Evolutionary conservation across 495 filamentous ascomycete genomes (phyloP), one percentile per base, ranked within the genome.

Genomic region (Lophiostoma macrostomum): DNA sequence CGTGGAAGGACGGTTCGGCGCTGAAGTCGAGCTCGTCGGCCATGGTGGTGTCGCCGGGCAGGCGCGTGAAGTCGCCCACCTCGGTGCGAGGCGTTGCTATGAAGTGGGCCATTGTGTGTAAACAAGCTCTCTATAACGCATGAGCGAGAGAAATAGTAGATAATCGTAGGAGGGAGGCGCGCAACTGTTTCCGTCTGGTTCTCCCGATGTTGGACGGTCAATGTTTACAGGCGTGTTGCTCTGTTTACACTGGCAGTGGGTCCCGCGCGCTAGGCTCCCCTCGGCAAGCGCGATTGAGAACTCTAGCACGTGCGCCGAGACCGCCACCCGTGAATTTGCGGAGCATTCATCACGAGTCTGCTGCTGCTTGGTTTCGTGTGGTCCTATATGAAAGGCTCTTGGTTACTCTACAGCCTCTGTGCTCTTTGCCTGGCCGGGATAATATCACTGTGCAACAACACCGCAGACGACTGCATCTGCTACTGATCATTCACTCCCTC

Each of bases 81-180:
- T 89, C 84, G 51, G 86, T 90, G 60, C 84, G 79, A 61, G 87
- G 88, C 49, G 87, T 88, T 70, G 88, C 86, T 69, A 91, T 80
- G 56, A 35, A 24, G 40, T 58, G 40, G 23, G 56, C 64, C 61
- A 64, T 66, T 10, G 50, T 54, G 36, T 22, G 3, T 19, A 29
- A 31, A 25, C 13, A 25, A 27, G 19, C 13, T 57, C 50, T 50
- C 0, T 28, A 34, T 22, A 30, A 18, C 42, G 44, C 53, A 44
- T 57, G 53, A 35, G 46, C 25, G 25, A 57, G 35, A 50, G 45
- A 31, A 57, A 41, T 51, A 41, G 6, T 19, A 28, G 37, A 29
- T 23, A 37, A 5, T 37, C 24, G 24, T 23, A 24, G 13, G n/a
- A 19, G 25, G 36, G 42, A 45, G 8, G 39, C 14, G 16, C 35